phyloP scores from a whole-genome alignment of 176 grass and related monocot species.

The Tillandsia leiboldiana region DNA sequence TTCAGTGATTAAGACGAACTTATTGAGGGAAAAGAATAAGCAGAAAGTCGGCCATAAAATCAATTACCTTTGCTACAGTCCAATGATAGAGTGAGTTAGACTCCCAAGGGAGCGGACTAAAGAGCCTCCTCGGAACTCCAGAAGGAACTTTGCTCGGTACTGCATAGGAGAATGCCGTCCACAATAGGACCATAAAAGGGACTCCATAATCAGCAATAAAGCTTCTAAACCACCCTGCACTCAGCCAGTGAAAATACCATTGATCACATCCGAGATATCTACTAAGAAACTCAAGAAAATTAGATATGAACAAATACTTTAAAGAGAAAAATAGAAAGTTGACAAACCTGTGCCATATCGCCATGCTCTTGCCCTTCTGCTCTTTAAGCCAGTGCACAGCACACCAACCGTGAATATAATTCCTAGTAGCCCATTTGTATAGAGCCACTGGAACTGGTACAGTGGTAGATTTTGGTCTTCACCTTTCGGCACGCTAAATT shows the following conservation, averaged over 20 bases:
- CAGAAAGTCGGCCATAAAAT: background rate
- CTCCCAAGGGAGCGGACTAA: conserved; percentile 84
- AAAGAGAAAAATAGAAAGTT: conserved; percentile 5
- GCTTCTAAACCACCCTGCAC: conserved; percentile 72
- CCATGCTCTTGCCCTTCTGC: conserved; percentile 60
- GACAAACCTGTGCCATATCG: conserved; percentile 55
- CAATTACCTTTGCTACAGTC: conserved; percentile 61
- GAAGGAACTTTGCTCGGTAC: conserved; percentile 53
- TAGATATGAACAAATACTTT: background rate
- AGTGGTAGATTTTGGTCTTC: conserved; percentile 18
- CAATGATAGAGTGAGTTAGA: conserved; percentile 54
- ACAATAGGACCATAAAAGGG: conserved; percentile 84
- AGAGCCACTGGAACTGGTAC: conserved; percentile 73
- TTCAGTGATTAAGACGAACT: too few species aligned
- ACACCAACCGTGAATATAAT: conserved; percentile 75
- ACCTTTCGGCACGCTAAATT: conserved; percentile 57
- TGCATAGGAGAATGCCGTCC: conserved; percentile 69
- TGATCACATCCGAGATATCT: background rate
- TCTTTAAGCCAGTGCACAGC: conserved; percentile 54
- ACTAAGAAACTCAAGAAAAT: background rate
- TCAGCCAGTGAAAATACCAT: background rate
- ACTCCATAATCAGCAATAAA: conserved; percentile 88
- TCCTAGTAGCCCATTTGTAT: conserved; percentile 68
- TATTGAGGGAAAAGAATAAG: background rate
- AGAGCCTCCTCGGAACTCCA: conserved; percentile 69